Percentiles rank a stretch among this genome's conserved stretches.
phyloP scores from a whole-genome alignment of 2,329 filamentous ascomycete species.

The Diaporthe sp. region DNA sequence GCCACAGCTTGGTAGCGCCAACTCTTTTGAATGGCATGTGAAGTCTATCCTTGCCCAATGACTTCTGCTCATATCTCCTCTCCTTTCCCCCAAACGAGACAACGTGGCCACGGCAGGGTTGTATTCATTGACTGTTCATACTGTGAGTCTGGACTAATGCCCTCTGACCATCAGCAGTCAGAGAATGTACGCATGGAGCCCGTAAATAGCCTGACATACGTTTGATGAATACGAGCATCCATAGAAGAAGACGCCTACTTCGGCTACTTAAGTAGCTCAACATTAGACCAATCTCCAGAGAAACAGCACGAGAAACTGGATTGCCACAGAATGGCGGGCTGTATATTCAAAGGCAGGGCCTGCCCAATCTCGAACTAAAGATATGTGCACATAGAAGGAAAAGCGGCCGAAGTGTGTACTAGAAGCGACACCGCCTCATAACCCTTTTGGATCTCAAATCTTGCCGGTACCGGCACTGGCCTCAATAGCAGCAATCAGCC shows the following conservation, averaged over 20 bases:
- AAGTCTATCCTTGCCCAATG: background rate
- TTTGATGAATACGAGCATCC: no score
- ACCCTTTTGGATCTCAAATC: background rate
- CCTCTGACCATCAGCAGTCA: no score
- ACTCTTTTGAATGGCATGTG: background rate
- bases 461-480: conserved; percentile 24
- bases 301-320: accelerated
- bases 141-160: no score
- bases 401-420: background rate
- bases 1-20: background rate
- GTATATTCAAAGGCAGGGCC: conserved; percentile 20
- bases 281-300: no score
- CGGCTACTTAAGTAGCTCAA: no score
- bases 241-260: no score
- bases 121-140: background rate
- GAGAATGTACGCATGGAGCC: no score
- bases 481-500: conserved; percentile 4
- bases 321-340: background rate
- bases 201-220: no score
- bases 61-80: background rate
- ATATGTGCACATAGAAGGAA: conserved; percentile 9
- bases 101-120: background rate
- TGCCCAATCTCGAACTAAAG: conserved; percentile 10
- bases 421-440: background rate
- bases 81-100: no score